Evolutionary conservation across 352 stramenopile species (phyloP), one percentile per base, ranked within the genome.

Genomic region (Phytophthora quininea): DNA sequence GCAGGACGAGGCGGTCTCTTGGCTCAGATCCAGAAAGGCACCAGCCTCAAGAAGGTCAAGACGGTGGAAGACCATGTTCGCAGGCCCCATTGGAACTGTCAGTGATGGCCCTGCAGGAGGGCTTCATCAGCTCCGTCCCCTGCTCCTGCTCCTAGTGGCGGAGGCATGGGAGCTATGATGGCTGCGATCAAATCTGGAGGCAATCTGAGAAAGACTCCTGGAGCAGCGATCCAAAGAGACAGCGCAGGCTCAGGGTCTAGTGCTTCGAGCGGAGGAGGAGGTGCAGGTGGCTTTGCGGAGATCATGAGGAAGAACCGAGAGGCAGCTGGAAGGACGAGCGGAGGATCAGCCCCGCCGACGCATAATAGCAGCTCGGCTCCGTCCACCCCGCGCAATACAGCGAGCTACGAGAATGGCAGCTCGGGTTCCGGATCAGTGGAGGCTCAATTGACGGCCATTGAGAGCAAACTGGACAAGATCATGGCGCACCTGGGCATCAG

Each of bases 301-400:
- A 97, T 97, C 69, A 97, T 97, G 86, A 80, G 86, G 48, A 93
- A 93, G 70, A 97, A 96, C 74, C 82, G 88, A 27, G 88, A 95
- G 59, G 89, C 89, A 14, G 86, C 88, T 2, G 88, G 84, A n/a
- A 91, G 76, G 60, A 69, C 69, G 3, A 64, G 68, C 15, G 56
- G 30, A 30, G 66, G 67, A 4, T 73, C 61, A 2, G 57, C 57
- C 27, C 48, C 59, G 14, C 24, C 62, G 1, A 48, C 58, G 48
- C 56, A 69, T 43, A 62, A 54, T 31, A 76, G 66, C 58, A 80
- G 61, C 51, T 91, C 85, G 38, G 82, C 80, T 27, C 82, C 85
- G 24, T 81, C 79, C 9, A 90, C 81, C 15, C 86, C 83, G 4
- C 84, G 77, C 14, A 56, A 71, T 19, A 62, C 54, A 31, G 45